These are phyloP conservation scores for Dipodascus albidus DNA, from an alignment of 805 yeast species.

Conservation along the genomic window DNA sequence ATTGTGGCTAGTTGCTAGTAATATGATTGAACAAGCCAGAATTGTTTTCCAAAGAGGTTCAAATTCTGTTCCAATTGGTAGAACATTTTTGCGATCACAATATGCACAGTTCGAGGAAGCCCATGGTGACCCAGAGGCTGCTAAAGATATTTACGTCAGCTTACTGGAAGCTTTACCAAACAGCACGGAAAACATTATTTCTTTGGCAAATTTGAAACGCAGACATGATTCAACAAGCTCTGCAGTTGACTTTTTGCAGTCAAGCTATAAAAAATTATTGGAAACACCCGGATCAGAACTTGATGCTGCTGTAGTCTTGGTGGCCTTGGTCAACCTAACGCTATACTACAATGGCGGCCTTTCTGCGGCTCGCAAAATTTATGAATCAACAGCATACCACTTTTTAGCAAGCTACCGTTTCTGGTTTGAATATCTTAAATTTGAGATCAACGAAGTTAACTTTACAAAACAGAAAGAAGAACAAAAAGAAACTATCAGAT, in stretches of 20 bases:
- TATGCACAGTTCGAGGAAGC: slow-evolving; percentile 24
- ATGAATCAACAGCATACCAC: slow-evolving; percentile 10
- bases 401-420: slow-evolving; percentile 18
- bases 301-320: neutral
- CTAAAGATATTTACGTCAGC: slow-evolving; percentile 18
- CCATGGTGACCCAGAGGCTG: slow-evolving; percentile 17
- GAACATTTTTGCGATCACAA: slow-evolving; percentile 18
- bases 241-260: slow-evolving; percentile 8
- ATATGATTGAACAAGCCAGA: slow-evolving; percentile 26
- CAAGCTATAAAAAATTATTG: slow-evolving; percentile 2
- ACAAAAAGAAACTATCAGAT: neutral
- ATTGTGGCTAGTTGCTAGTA: slow-evolving; percentile 35
- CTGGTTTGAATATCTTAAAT: slow-evolving; percentile 23
- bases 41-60: slow-evolving; percentile 42
- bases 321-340: slow-evolving; percentile 11
- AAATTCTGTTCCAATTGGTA: slow-evolving; percentile 21
- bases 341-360: slow-evolving; percentile 14
- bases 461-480: neutral
- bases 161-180: slow-evolving; percentile 21
- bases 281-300: slow-evolving; percentile 6
- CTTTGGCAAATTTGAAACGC: slow-evolving; percentile 18
- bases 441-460: slow-evolving; percentile 18
- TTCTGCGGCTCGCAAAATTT: slow-evolving; percentile 18
- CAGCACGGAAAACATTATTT: slow-evolving; percentile 19
- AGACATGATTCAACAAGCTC: slow-evolving; percentile 6